These are phyloP conservation scores for Ramaria rubella DNA, from an alignment of 768 basidiomycete species.

Conservation along the genomic window DNA sequence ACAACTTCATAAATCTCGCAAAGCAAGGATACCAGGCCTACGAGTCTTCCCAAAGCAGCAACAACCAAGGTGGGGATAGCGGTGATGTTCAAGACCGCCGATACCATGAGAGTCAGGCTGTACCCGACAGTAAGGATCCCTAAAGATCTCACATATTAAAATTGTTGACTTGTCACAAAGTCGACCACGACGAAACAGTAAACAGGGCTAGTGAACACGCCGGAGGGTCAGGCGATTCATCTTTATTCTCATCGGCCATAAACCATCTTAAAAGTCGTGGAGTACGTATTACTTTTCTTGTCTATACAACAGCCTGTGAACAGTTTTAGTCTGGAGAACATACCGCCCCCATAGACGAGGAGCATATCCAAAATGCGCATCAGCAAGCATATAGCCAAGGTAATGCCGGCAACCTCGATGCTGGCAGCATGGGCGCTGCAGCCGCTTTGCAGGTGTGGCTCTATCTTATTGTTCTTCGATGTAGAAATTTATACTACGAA, in stretches of 20 bases:
- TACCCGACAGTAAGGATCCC: conserved; percentile 6
- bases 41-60: conserved; percentile 39
- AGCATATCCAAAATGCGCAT: conserved; percentile 54
- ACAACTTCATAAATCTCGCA: conserved; percentile 61
- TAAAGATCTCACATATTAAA: conserved; percentile 11
- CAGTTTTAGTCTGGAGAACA: conserved; percentile 35
- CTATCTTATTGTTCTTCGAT: not conserved
- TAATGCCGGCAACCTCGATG: conserved; percentile 45
- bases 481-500: not conserved
- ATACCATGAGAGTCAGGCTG: not conserved
- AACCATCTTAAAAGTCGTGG: conserved; percentile 46
- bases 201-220: conserved; percentile 48
- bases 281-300: conserved; percentile 26
- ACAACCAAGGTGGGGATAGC: conserved; percentile 29
- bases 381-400: conserved; percentile 52
- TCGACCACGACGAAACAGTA: conserved; percentile 58
- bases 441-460: conserved; percentile 62
- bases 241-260: conserved; percentile 51
- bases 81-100: conserved; percentile 17
- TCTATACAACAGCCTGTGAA: conserved; percentile 4
- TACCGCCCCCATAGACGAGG: conserved; percentile 58
- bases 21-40: conserved; percentile 58
- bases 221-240: conserved; percentile 41
- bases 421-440: conserved; percentile 63
- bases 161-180: conserved; percentile 30